phyloP scores from a whole-genome alignment of 257 asterid genomes.

The Solanum pennellii region DNA sequence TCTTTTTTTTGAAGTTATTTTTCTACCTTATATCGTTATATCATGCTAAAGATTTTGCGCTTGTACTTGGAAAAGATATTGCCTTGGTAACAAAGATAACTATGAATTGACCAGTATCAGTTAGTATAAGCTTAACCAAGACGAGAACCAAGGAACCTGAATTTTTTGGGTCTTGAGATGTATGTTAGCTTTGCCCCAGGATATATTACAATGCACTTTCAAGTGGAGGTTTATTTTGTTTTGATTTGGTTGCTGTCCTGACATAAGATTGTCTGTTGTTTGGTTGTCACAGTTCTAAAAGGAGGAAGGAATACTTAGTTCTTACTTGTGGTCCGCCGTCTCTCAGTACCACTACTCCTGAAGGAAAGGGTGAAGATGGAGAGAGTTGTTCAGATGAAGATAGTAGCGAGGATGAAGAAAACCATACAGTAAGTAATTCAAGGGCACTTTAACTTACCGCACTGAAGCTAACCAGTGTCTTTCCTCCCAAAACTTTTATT shows the following conservation, averaged over 20 bases:
- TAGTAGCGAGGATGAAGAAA: constrained; percentile 67
- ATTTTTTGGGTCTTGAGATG: neutral
- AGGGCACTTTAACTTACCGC: neutral
- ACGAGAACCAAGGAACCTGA: neutral
- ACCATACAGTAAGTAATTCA: constrained; percentile 42
- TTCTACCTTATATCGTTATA: neutral
- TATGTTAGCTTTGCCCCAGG: neutral
- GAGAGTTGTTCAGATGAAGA: constrained; percentile 67
- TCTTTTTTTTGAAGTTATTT: neutral
- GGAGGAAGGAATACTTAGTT: constrained; percentile 82
- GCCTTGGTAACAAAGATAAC: neutral
- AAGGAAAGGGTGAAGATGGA: constrained; percentile 60
- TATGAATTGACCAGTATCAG: neutral
- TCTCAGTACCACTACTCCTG: constrained; percentile 43
- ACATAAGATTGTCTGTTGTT: neutral
- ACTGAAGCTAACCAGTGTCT: neutral
- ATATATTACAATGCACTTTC: neutral
- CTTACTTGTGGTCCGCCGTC: constrained; percentile 86
- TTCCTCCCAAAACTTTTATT: neutral
- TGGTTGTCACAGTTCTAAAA: constrained; percentile 55
- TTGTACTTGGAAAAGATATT: neutral
- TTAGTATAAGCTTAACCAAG: neutral
- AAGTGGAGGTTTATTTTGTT: neutral
- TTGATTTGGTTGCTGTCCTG: neutral
- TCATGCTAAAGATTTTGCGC: neutral